Conservation (phyloP, 2,329 filamentous ascomycete species). For the Fusarium sp. region DNA sequence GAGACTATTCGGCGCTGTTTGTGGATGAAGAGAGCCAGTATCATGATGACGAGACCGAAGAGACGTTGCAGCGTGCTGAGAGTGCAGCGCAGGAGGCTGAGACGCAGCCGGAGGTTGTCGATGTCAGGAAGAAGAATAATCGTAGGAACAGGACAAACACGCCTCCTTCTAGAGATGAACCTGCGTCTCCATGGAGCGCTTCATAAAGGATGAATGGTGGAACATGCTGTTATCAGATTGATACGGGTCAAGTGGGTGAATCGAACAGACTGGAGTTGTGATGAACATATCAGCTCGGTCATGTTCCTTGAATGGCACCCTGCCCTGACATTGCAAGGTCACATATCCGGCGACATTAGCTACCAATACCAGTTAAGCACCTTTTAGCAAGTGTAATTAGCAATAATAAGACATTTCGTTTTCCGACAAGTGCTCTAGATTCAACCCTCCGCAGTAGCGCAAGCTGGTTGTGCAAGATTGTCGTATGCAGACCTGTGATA, state of each 20-base stretch:
- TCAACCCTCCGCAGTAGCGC: not conserved
- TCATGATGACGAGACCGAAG: conserved; percentile 44
- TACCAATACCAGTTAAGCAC: not conserved
- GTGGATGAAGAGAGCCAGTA: conserved; percentile 45
- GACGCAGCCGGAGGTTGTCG: conserved; percentile 37
- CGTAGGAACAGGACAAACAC: conserved; percentile 42
- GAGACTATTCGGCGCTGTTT: conserved; percentile 37
- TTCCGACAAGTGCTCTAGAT: not conserved
- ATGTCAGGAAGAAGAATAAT: conserved; percentile 39
- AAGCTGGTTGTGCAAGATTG: not conserved
- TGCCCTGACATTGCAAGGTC: not conserved
- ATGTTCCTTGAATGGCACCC: not conserved
- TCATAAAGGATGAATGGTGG: not conserved
- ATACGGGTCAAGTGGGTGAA: not conserved
- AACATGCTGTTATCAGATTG: not conserved
- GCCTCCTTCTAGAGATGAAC: conserved; percentile 35
- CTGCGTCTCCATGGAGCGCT: conserved; percentile 30
- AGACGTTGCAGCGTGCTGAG: not conserved
- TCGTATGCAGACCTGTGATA: not conserved
- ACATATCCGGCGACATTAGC: not conserved
- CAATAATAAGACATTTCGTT: not conserved
- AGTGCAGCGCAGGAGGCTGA: conserved; percentile 15
- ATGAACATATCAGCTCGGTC: not conserved
- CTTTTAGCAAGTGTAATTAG: not conserved
- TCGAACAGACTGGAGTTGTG: not conserved